Evolutionary conservation across 345 rosid species (phyloP).

Genomic region (Passiflora organensis): DNA sequence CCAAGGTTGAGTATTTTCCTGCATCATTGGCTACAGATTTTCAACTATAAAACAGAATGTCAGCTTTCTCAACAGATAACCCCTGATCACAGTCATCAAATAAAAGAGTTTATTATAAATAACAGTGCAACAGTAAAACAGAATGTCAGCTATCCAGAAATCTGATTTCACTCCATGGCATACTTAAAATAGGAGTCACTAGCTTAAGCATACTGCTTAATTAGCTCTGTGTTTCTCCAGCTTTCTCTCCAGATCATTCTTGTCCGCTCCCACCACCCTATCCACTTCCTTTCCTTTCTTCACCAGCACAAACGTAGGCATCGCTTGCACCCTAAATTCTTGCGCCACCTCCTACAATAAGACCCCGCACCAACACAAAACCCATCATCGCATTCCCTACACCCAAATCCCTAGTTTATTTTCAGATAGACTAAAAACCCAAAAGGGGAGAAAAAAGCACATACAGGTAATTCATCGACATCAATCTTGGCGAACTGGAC

Average conservation of each 20-base stretch:
- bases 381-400: not conserved
- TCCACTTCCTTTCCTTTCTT: slow-evolving; percentile 71
- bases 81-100: too few species aligned
- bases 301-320: slow-evolving; percentile 91
- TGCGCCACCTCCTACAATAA: slow-evolving; percentile 58
- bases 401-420: not conserved
- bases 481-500: slow-evolving; percentile 76
- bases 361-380: not conserved
- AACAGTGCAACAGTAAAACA: too few species aligned
- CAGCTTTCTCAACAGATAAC: too few species aligned
- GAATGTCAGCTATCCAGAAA: too few species aligned
- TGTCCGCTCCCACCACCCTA: slow-evolving; percentile 55
- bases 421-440: not conserved
- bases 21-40: too few species aligned
- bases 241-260: slow-evolving; percentile 60
- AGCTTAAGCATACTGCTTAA: slow-evolving; percentile 1
- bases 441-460: slow-evolving; percentile 6
- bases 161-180: too few species aligned
- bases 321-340: slow-evolving; percentile 63
- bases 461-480: slow-evolving; percentile 74
- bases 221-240: slow-evolving; percentile 31
- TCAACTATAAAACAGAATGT: too few species aligned
- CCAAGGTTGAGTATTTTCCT: too few species aligned
- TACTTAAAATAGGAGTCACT: too few species aligned
- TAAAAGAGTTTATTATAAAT: too few species aligned